phyloP scores from a whole-genome alignment of 768 basidiomycete genomes.

The Rhodotorula toruloides region DNA sequence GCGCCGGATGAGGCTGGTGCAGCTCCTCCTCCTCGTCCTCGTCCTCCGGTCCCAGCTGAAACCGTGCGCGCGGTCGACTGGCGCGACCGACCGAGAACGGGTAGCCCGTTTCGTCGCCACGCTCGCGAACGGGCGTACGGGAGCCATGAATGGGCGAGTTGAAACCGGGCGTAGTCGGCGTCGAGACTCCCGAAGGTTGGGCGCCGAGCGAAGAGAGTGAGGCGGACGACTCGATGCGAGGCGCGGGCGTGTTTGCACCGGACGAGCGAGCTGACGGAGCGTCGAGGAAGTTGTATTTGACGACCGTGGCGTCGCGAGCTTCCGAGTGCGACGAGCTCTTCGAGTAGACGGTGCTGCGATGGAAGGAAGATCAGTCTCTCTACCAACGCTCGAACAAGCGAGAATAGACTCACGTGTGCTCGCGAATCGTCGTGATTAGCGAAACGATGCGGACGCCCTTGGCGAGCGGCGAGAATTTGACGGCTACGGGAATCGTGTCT shows the following conservation, averaged over 20 bases:
- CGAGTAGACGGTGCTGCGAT: constrained; percentile 46
- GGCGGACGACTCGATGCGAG: constrained; percentile 31
- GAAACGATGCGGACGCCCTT: constrained; percentile 73
- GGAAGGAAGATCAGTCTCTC: neutral
- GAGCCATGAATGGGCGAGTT: constrained; percentile 14
- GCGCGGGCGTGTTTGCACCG: neutral
- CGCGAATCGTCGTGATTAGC: constrained; percentile 65
- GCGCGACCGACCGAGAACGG: neutral
- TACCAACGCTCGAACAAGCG: neutral
- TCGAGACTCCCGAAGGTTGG: constrained; percentile 9
- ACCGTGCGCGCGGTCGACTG: constrained; percentile 7
- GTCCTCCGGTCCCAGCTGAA: constrained; percentile 27
- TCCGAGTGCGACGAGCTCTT: constrained; percentile 47
- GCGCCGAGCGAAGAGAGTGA: constrained; percentile 28
- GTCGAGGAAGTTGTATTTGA: constrained; percentile 47
- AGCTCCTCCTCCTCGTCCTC: constrained; percentile 17
- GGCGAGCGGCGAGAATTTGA: constrained; percentile 78
- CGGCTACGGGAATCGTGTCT: constrained; percentile 69
- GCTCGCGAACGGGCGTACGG: constrained; percentile 6
- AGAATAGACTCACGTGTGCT: constrained; percentile 49
- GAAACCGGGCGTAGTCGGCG: constrained; percentile 33
- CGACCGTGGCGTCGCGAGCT: constrained; percentile 46
- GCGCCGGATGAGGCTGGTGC: neutral
- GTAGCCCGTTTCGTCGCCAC: neutral
- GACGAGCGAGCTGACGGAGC: neutral